Evolutionary conservation across 768 basidiomycete species (phyloP).

Genomic region (Lentinula edodes): DNA sequence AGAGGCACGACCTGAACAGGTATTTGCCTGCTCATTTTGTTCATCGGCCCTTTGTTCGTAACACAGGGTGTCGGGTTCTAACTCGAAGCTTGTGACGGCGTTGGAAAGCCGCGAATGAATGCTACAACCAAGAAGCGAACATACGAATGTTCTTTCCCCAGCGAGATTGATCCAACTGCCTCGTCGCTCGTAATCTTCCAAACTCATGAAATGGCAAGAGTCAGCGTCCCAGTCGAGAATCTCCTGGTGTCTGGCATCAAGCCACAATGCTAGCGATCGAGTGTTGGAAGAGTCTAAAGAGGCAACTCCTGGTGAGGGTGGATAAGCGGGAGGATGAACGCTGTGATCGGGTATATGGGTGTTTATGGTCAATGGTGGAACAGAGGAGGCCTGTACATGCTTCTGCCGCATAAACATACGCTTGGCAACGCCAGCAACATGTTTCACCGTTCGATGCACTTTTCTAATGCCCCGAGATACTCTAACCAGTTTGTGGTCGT

Average conservation of each 20-base stretch:
- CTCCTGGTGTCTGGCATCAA: conserved; percentile 30
- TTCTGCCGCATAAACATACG: conserved; percentile 11
- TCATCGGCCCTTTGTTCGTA: not conserved
- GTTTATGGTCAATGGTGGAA: not conserved
- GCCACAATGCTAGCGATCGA: conserved; percentile 26
- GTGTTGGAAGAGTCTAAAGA: conserved; percentile 30
- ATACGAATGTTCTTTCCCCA: conserved; percentile 8
- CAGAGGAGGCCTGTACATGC: not conserved
- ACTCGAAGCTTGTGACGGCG: not conserved
- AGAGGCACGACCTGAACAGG: not conserved
- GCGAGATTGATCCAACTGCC: conserved; percentile 41
- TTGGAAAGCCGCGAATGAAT: conserved; percentile 1
- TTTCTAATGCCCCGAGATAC: conserved; percentile 28
- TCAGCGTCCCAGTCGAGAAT: conserved; percentile 21
- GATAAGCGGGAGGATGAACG: conserved; percentile 10
- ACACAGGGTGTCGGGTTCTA: not conserved
- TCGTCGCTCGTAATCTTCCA: conserved; percentile 41
- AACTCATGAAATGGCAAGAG: conserved; percentile 25
- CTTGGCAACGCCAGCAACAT: conserved; percentile 18
- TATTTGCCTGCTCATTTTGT: not conserved
- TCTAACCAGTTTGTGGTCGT: conserved; percentile 15
- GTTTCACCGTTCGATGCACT: conserved; percentile 19
- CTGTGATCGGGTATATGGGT: conserved; percentile 12
- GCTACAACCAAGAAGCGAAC: conserved; percentile 8
- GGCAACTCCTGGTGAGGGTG: conserved; percentile 15